Percentiles rank a stretch among this genome's conserved stretches.
phyloP scores from a whole-genome alignment of 2,329 filamentous ascomycete species.

The Sphaerulina musiva region DNA sequence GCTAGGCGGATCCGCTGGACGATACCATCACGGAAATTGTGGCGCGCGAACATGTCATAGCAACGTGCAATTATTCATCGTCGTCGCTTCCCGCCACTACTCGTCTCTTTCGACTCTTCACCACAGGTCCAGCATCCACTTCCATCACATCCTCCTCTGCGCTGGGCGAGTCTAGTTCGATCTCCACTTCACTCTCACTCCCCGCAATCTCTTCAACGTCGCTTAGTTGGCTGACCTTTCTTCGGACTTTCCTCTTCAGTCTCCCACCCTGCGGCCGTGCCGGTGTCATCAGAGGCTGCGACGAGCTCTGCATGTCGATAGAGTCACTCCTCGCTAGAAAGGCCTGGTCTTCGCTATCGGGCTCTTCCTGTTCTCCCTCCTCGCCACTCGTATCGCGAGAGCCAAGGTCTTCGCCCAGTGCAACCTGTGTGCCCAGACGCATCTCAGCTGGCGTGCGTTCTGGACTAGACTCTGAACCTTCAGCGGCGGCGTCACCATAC shows the following conservation, averaged over 20 bases:
- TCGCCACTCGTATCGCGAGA: constrained; percentile 42
- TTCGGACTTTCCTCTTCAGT: constrained; percentile 15
- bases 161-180: background rate
- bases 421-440: constrained; percentile 30
- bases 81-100: constrained; percentile 23
- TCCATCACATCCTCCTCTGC: constrained; percentile 10
- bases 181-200: constrained; percentile 6
- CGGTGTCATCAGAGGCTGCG: constrained; percentile 18
- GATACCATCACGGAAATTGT: no score
- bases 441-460: constrained; percentile 33
- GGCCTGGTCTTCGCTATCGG: constrained; percentile 42
- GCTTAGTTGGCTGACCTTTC: constrained; percentile 2
- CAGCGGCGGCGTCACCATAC: constrained; percentile 30
- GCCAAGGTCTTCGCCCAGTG: constrained; percentile 36
- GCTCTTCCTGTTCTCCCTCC: constrained; percentile 40
- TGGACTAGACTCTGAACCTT: constrained; percentile 32
- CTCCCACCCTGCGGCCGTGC: constrained; percentile 8
- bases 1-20: no score
- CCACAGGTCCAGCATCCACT: background rate
- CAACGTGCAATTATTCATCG: background rate
- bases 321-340: constrained; percentile 44
- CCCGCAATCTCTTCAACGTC: constrained; percentile 16
- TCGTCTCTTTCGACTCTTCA: constrained; percentile 14
- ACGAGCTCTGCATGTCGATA: constrained; percentile 29
- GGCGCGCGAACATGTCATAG: no score